Base-by-base conservation (phyloP, 805 yeast species). In the Hanseniaspora taiwanica region DNA sequence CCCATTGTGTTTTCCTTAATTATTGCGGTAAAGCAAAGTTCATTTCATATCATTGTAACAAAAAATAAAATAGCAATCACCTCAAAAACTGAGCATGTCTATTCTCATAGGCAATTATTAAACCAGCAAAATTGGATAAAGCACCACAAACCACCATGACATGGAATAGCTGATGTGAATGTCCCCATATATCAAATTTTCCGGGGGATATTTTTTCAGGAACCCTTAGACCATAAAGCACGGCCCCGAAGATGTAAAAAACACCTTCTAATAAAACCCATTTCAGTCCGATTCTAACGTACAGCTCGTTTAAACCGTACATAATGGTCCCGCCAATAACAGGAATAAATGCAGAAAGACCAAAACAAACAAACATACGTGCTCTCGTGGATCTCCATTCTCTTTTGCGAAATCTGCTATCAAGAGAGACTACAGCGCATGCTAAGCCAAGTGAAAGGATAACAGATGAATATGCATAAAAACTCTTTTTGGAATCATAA, bases 111-210 rank as follows among this genome's bases (percentile, higher is more conserved):
- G 83, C 67, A 7, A 64, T 65, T 3, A 73, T 52, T 27, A 85
- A 61, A 0, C 79, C 93, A 40, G 50, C 64, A 58, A 80, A 73
- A 59, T 86, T 96, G 42, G 79, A 79, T 41, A 62, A 64, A 0
- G 94, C 81, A 12, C 93, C 94, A 10, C 76, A 48, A 0, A 83
- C 86, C 6, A 84, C 94, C 50, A 81, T 57, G 8, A 80, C 58
- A 55, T 84, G 94, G 54, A 85, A 84, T 8, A 85, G 68, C 53
- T 85, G 95, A 55, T 85, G 96, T 6, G 93, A 80, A 48, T 81
- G 81, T 1, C 94, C 94, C 58, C 73, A 68, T 9, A 73, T 51
- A 48, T 84, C 94, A 54, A 69, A 81, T 17, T 31, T 56, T 0
- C 86, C 86, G 0, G 84, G 83, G 4, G 47, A 48, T 33, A 65